Evolutionary conservation across 2,329 filamentous ascomycete genomes (phyloP), one percentile per base, ranked within the genome.

Genomic region (Aspergillus quadrilineatus): DNA sequence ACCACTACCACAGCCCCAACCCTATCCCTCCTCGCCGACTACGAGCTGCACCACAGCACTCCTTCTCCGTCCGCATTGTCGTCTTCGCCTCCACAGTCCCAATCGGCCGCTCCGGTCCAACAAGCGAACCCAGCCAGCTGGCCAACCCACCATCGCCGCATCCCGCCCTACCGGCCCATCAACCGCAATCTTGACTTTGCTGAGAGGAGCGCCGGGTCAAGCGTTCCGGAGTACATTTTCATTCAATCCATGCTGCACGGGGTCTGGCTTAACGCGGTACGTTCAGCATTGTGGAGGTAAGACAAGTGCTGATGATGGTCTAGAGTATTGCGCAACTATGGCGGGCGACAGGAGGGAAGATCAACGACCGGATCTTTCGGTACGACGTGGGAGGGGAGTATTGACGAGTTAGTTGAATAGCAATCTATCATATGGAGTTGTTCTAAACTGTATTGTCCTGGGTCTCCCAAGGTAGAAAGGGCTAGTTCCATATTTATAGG

Each of bases 311-410:
- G n/a, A 39, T 12, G n/a, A 43, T 44, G 15, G 37, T 9, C 2
- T 17, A 75, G 51, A 65, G 69, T 6, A 73, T 76, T 3, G 73
- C 79, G 42, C 54, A 66, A 8, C 34, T 79, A 1, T 85, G 82
- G 82, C 68, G 77, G n/a, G 68, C 67, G 4, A 83, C 81, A 0
- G 72, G 76, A 2, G 82, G 81, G 0, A 78, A 67, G 57, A 57
- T 82, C 8, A 80, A 80, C 63, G 72, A 79, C 57, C 67, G 69
- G n/a, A 68, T 78, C 22, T 82, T 83, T 50, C 74, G 74, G 32
- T 83, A 82, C 62, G 75, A 78, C 32, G 69, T 85, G 55, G 82
- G 83, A 9, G 82, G 82, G 10, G 82, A 85, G 65, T 81, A 73
- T 65, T 80, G 61, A 28, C 14, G 36, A 17, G 17, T 32, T 46